phyloP scores from a whole-genome alignment of 805 yeast genomes.

The Cyberlindnera misumaiensis region DNA sequence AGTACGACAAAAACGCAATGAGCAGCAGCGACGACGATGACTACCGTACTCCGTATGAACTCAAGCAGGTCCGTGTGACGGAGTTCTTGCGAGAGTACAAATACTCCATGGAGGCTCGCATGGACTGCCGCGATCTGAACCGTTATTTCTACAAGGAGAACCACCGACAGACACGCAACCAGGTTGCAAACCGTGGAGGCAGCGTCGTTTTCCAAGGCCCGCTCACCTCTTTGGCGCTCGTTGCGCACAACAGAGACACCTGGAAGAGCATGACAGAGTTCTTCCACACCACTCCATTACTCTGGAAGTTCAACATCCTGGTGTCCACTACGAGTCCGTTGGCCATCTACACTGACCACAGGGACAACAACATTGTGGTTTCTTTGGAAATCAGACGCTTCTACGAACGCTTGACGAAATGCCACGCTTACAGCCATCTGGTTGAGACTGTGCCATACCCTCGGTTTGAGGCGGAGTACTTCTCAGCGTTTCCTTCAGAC shows the following conservation, averaged over 20 bases:
- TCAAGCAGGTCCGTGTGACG: no score
- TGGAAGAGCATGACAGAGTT: background rate
- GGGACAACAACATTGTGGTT: background rate
- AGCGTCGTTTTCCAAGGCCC: background rate
- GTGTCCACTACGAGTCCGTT: background rate
- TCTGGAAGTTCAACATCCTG: background rate
- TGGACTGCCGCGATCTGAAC: no score
- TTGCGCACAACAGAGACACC: background rate
- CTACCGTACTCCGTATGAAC: no score
- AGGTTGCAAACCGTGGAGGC: background rate
- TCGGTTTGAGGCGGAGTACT: background rate
- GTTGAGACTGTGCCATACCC: background rate
- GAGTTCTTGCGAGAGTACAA: no score
- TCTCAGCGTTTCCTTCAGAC: background rate
- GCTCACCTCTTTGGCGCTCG: background rate
- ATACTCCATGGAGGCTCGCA: no score
- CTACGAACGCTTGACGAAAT: background rate
- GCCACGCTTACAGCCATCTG: background rate
- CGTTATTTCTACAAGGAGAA: no score
- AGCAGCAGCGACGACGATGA: no score
- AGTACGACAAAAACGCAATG: no score
- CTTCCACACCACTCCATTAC: background rate
- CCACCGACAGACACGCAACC: no score
- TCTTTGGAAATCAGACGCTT: background rate
- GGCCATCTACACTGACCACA: background rate